phyloP scores from a whole-genome alignment of 108 stramenopile species.

The Nitzschia sp. region DNA sequence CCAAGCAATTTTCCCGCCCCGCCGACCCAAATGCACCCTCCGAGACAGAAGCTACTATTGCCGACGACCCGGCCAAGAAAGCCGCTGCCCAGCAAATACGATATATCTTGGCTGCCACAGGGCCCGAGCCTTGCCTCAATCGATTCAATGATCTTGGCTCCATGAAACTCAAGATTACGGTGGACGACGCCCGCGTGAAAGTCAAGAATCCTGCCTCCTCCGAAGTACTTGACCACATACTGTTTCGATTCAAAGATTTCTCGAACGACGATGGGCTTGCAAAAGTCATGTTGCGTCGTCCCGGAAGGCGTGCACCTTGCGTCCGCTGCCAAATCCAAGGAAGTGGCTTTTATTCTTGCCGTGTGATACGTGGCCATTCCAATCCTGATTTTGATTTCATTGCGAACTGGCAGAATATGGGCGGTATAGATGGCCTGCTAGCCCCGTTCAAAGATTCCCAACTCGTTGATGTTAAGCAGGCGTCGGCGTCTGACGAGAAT shows the following conservation, averaged over 20 bases:
- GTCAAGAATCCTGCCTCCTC: too few relatives aligned
- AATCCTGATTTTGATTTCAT: conserved; percentile 51
- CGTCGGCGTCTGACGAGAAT: too few relatives aligned
- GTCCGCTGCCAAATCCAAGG: conserved; percentile 40
- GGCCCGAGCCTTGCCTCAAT: conserved; percentile 23
- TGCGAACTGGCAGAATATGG: conserved; percentile 17
- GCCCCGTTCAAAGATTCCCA: conserved; percentile 17
- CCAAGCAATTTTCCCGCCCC: neutral
- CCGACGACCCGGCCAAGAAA: neutral
- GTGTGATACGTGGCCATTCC: conserved; percentile 42
- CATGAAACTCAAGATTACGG: conserved; percentile 22
- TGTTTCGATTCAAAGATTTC: neutral
- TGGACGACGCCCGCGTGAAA: conserved; percentile 7
- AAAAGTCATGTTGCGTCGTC: conserved; percentile 29
- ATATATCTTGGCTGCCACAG: conserved; percentile 26
- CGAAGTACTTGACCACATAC: too few relatives aligned
- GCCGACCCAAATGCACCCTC: too few relatives aligned
- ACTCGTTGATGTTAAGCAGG: too few relatives aligned
- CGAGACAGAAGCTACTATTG: conserved; percentile 1
- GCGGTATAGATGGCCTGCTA: conserved; percentile 46
- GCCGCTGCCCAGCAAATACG: conserved; percentile 14
- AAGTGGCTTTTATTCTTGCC: conserved; percentile 31
- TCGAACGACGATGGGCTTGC: conserved; percentile 13
- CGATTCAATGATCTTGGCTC: neutral
- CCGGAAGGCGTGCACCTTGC: conserved; percentile 35